These are phyloP conservation scores for Pinus tabuliformis DNA, from an alignment of 75 land plant species.

Conservation along the genomic window DNA sequence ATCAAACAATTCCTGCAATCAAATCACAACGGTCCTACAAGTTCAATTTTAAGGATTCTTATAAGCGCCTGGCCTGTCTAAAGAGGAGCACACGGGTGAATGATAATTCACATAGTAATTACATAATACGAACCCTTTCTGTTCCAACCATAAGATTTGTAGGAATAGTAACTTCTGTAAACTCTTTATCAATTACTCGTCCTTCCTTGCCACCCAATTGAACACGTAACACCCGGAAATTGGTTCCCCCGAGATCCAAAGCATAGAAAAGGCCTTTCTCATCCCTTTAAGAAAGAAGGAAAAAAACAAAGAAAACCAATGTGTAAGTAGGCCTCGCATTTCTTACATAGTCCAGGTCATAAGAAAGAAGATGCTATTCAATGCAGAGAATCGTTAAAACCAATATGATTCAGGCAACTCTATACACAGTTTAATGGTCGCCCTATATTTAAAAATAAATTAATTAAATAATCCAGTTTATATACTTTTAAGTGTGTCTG, in stretches of 20 bases:
- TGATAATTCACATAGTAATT: background rate
- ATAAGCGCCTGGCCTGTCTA: slow-evolving; percentile 1
- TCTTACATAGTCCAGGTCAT: no score
- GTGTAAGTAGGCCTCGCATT: no score
- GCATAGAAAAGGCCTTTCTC: slow-evolving; percentile 75
- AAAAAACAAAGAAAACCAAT: no score
- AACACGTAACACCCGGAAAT: slow-evolving; percentile 67
- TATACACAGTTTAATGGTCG: no score
- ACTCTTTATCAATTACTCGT: slow-evolving; percentile 37
- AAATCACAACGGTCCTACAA: slow-evolving; percentile 19
- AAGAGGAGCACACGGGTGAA: background rate
- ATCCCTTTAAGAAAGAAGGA: slow-evolving; percentile 27
- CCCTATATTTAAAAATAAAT: no score
- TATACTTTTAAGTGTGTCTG: no score
- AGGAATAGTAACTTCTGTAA: slow-evolving; percentile 57
- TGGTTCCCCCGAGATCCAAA: slow-evolving; percentile 78
- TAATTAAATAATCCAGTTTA: no score
- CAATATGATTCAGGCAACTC: no score
- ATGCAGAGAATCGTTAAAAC: no score
- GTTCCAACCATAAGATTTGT: slow-evolving; percentile 59
- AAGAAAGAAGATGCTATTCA: no score
- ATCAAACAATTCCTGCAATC: slow-evolving; percentile 67
- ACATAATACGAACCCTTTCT: slow-evolving; percentile 35
- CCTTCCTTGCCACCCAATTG: slow-evolving; percentile 59
- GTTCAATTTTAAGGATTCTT: slow-evolving; percentile 71